A percentile compares a stretch with the other conserved stretches of the same genome.
Evolutionary conservation across 345 rosid genomes (phyloP).

Genomic region (Capsella bursapastoris): DNA sequence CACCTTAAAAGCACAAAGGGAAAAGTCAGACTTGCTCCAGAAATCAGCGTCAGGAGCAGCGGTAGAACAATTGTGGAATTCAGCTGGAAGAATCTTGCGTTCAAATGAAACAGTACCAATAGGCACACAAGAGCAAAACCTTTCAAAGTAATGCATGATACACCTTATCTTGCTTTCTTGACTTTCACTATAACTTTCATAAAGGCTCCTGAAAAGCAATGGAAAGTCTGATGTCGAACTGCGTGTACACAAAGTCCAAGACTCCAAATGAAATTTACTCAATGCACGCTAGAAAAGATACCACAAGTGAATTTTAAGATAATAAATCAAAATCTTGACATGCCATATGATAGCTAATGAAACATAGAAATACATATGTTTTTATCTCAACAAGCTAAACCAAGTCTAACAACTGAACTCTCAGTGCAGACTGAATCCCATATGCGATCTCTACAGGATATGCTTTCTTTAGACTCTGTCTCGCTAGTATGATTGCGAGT

Average conservation of each 20-base stretch:
- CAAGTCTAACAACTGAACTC: constrained; percentile 4
- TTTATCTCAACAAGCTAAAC: not conserved
- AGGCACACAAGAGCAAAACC: constrained; percentile 67
- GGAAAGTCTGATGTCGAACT: constrained; percentile 5
- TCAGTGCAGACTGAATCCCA: not conserved
- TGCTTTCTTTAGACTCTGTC: constrained; percentile 13
- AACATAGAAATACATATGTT: not conserved
- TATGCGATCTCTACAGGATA: not conserved
- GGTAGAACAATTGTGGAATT: constrained; percentile 38
- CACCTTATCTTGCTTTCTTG: constrained; percentile 84
- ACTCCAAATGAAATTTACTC: constrained; percentile 3
- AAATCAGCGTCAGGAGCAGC: constrained; percentile 60
- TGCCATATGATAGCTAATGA: not conserved
- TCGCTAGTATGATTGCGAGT: not conserved
- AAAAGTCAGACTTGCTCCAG: constrained; percentile 68
- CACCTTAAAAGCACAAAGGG: constrained; percentile 84
- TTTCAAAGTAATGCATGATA: constrained; percentile 74
- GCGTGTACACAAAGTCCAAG: constrained; percentile 8
- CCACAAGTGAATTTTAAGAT: not conserved
- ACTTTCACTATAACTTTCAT: constrained; percentile 61
- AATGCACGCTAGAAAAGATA: constrained; percentile 17
- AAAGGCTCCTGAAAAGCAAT: constrained; percentile 63
- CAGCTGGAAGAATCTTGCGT: constrained; percentile 72
- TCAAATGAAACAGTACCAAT: constrained; percentile 79
- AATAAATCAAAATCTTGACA: not conserved